phyloP scores from a whole-genome alignment of 306 rosid species.

The Quillaja saponaria region DNA sequence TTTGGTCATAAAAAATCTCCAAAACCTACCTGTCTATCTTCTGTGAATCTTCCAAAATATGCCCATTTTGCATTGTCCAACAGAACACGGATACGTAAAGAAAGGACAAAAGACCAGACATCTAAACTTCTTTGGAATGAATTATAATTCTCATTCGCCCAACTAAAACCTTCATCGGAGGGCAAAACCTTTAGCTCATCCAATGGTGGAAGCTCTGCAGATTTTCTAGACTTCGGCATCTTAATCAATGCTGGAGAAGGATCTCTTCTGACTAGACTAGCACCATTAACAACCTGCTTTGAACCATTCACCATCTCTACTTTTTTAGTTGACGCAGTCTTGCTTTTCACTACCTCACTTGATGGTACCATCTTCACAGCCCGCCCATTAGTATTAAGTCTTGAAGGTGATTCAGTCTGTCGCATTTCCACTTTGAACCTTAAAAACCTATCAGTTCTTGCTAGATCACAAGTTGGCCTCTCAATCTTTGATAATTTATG shows the following conservation, averaged over 20 bases:
- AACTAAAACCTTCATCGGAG: constrained; percentile 85
- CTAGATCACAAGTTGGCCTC: constrained; percentile 29
- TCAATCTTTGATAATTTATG: constrained; percentile 38
- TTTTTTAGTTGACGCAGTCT: constrained; percentile 41
- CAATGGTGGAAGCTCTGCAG: constrained; percentile 60
- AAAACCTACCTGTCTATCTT: constrained; percentile 74
- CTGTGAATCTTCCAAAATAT: constrained; percentile 78
- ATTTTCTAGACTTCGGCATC: constrained; percentile 34
- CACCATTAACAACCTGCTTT: constrained; percentile 58
- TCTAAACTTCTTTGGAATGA: constrained; percentile 80
- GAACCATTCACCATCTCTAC: constrained; percentile 52
- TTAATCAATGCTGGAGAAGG: constrained; percentile 40
- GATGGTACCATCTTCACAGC: constrained; percentile 80
- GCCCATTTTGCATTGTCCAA: constrained; percentile 89
- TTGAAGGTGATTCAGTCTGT: constrained; percentile 57
- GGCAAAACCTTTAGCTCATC: constrained; percentile 84
- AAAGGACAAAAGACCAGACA: constrained; percentile 88
- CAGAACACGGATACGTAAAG: constrained; percentile 75
- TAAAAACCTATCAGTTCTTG: constrained; percentile 24
- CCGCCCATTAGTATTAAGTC: constrained; percentile 62
- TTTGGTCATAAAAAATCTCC: constrained; percentile 7
- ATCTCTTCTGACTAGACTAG: constrained; percentile 50
- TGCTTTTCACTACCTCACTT: constrained; percentile 59
- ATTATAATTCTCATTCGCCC: constrained; percentile 93
- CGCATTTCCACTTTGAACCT: constrained; percentile 53